Percentiles rank a stretch among this genome's conserved stretches.
Conservation (phyloP, 495 filamentous ascomycete species). For the Trichoderma parareesei region DNA sequence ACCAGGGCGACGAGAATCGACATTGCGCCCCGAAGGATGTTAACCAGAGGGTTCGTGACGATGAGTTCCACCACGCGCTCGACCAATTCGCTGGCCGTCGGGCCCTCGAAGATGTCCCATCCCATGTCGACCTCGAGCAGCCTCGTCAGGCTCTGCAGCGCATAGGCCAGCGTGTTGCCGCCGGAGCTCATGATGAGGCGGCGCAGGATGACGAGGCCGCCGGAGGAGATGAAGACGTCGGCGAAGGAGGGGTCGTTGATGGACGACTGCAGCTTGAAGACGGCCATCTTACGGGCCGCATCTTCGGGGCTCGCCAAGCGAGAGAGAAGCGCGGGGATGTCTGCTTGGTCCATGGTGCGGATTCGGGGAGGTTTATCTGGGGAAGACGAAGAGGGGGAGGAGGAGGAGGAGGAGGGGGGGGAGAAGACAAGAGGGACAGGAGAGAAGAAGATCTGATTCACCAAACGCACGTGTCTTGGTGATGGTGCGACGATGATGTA, state of each 20-base stretch:
- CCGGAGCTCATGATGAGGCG: slow-evolving; percentile 73
- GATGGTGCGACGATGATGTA: not conserved
- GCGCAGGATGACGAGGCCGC: slow-evolving; percentile 71
- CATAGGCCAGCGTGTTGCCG: slow-evolving; percentile 94
- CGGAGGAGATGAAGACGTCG: slow-evolving; percentile 87
- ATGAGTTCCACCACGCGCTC: slow-evolving; percentile 85
- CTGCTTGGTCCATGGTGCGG: slow-evolving; percentile 41
- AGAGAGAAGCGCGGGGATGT: slow-evolving; percentile 48
- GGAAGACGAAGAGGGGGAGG: too few species aligned
- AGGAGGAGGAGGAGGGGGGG: too few species aligned
- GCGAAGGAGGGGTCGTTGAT: slow-evolving; percentile 97
- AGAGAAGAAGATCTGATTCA: not conserved
- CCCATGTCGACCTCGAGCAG: slow-evolving; percentile 94
- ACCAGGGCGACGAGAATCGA: slow-evolving; percentile 91
- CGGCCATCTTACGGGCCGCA: slow-evolving; percentile 95
- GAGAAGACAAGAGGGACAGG: not conserved
- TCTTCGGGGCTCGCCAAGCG: slow-evolving; percentile 58
- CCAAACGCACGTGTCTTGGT: slow-evolving; percentile 4
- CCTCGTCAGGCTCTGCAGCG: slow-evolving; percentile 75
- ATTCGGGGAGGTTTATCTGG: not conserved
- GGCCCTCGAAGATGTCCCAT: slow-evolving; percentile 68
- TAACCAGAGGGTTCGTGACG: slow-evolving; percentile 92
- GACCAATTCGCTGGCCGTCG: slow-evolving; percentile 42
- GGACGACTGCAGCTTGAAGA: slow-evolving; percentile 89
- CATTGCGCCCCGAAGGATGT: slow-evolving; percentile 94